These are phyloP conservation scores for Boletus pseudo-olivaceus DNA, from an alignment of 768 basidiomycete species.

Conservation along the genomic window DNA sequence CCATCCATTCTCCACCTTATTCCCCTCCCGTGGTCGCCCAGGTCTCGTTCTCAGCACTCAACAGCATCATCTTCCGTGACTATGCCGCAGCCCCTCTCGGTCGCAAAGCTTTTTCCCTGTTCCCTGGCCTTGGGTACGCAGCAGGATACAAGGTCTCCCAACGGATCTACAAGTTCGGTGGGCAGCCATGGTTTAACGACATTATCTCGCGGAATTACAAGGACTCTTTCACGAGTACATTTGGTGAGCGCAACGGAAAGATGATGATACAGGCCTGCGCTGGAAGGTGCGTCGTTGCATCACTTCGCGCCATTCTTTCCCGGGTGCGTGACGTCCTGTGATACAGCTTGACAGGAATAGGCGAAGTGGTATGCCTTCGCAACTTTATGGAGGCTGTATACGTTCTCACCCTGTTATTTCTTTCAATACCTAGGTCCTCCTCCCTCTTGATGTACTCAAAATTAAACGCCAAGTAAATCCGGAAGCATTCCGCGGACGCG, in stretches of 20 bases:
- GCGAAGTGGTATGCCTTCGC: slow-evolving; percentile 79
- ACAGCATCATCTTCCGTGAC: slow-evolving; percentile 85
- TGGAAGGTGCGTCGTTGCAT: slow-evolving; percentile 61
- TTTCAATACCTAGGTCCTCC: slow-evolving; percentile 61
- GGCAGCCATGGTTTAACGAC: slow-evolving; percentile 97
- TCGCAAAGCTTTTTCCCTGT: slow-evolving; percentile 82
- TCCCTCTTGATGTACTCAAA: slow-evolving; percentile 95
- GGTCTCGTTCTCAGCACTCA: slow-evolving; percentile 63
- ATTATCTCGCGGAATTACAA: slow-evolving; percentile 81
- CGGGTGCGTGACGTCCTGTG: background rate
- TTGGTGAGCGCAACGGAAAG: slow-evolving; percentile 94
- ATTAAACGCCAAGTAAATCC: slow-evolving; percentile 99
- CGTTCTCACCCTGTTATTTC: background rate
- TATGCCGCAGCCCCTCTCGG: slow-evolving; percentile 64
- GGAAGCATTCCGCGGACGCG: slow-evolving; percentile 94
- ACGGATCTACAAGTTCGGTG: slow-evolving; percentile 96
- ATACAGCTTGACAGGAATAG: slow-evolving; percentile 69
- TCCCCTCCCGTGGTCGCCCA: slow-evolving; percentile 21
- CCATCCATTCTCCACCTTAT: background rate
- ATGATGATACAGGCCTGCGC: slow-evolving; percentile 94
- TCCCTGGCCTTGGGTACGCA: slow-evolving; percentile 96
- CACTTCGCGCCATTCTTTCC: background rate
- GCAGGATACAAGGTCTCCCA: slow-evolving; percentile 97
- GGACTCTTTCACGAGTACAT: slow-evolving; percentile 71
- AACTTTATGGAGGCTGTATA: background rate